These are phyloP conservation scores for Lactarius psammicola DNA, from an alignment of 768 basidiomycete genomes.

Conservation along the genomic window DNA sequence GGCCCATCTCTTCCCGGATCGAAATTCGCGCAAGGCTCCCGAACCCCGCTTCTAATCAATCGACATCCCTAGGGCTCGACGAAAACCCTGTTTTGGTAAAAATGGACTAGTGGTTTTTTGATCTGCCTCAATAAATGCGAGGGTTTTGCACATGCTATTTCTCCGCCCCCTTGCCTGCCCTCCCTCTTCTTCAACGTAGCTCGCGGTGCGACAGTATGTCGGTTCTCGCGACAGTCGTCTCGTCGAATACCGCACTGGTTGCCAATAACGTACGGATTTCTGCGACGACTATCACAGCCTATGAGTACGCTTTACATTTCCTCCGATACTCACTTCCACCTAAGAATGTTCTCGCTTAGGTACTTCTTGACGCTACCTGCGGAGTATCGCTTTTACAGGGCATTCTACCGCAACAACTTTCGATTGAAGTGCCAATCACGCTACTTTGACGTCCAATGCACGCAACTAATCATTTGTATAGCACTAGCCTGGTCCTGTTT, in stretches of 20 bases:
- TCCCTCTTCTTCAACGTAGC: not conserved
- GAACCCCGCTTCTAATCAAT: no score
- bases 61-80: not conserved
- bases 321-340: not conserved
- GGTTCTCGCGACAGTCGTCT: not conserved
- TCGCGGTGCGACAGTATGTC: not conserved
- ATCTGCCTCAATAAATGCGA: not conserved
- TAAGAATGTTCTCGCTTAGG: conserved; percentile 5
- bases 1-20: not conserved
- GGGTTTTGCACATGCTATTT: not conserved
- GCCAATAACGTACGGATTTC: conserved; percentile 17
- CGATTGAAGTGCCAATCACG: not conserved
- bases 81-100: not conserved
- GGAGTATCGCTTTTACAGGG: conserved; percentile 22
- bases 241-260: not conserved
- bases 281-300: conserved; percentile 10
- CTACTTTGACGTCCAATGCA: not conserved
- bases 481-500: conserved; percentile 12
- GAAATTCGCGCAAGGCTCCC: not conserved
- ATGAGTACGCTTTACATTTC: conserved; percentile 5
- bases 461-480: not conserved
- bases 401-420: not conserved
- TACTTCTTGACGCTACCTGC: conserved; percentile 23
- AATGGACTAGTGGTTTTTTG: not conserved
- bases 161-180: not conserved